A percentile compares a stretch with the other conserved stretches of the same genome.
phyloP scores from a whole-genome alignment of 2,329 filamentous ascomycete species.

The Orbilia oligospora region DNA sequence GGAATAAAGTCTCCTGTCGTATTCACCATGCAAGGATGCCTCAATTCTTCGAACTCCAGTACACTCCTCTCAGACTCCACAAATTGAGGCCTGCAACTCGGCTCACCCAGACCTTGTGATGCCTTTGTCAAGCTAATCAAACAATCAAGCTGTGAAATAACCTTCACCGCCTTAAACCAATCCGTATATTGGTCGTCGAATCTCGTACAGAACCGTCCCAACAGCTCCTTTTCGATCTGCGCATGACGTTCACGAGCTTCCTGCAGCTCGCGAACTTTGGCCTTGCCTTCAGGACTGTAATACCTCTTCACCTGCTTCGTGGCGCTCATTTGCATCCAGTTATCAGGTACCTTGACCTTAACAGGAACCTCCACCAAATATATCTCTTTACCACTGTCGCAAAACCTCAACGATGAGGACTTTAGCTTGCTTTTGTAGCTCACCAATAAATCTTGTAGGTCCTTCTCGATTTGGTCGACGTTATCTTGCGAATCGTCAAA shows the following conservation, averaged over 20 bases:
- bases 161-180: conserved; percentile 91
- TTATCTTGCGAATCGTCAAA: conserved; percentile 86
- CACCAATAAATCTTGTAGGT: conserved; percentile 80
- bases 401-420: conserved; percentile 80
- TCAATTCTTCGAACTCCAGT: conserved; percentile 90
- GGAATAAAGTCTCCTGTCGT: conserved; percentile 93
- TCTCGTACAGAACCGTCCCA: conserved; percentile 83
- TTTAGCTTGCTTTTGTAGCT: conserved; percentile 81
- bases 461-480: conserved; percentile 81
- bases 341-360: conserved; percentile 86
- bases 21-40: conserved; percentile 91
- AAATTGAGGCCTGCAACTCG: conserved; percentile 90
- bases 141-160: conserved; percentile 93
- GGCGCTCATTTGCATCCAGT: conserved; percentile 96
- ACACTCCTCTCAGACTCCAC: conserved; percentile 86
- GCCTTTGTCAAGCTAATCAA: conserved; percentile 92
- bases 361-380: conserved; percentile 92
- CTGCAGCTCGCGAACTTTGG: conserved; percentile 86
- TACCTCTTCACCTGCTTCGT: conserved; percentile 92
- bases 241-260: conserved; percentile 94
- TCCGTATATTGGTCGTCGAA: conserved; percentile 88
- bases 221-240: conserved; percentile 89
- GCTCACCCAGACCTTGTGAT: conserved; percentile 84
- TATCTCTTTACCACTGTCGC: conserved; percentile 94
- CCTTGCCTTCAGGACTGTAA: conserved; percentile 87